Base-by-base conservation (phyloP, 768 basidiomycete genomes). In the Macrolepiota dolichaula region DNA sequence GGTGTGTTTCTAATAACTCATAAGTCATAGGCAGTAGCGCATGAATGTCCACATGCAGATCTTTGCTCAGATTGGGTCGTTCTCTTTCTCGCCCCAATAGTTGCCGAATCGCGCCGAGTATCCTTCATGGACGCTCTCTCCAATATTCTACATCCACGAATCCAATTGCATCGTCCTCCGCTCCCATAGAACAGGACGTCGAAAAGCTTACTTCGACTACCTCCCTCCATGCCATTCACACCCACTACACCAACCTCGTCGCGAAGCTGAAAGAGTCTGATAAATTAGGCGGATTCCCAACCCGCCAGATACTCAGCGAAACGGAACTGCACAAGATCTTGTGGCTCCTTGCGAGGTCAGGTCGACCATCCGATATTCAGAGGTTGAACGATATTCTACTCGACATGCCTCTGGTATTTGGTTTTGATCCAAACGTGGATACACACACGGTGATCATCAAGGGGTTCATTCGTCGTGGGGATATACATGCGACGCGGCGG, bases 1-100 rank as follows among this genome's bases (percentile, higher is more conserved):
- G 66, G 61, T 57, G 62, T 52, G 52, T 57, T 60, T 22, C 55
- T 55, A 62, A 57, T 64, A 72, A 67, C 40, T 42, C 40, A 42
- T 59, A 59, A 55, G 56, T 50, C 69, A 5, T 11, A 25, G 25
- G 36, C 15, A 38, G 57, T 64, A 74, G 70, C 78, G 83, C 75
- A 85, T 88, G 87, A 85, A 88, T 89, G 84, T 84, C 77, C 79
- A 71, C 79, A 76, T 71, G 78, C 67, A 77, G 74, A 68, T 67
- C 72, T 69, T 69, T 81, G 64, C 69, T 73, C 64, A 77, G 76
- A 69, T 69, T 72, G 62, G 66, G 66, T 57, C 69, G 66, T 62
- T 55, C 66, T 55, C 62, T 71, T 49, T 27, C 67, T 64, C 68
- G 60, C 29, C 56, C 60, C 40, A 52, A 61, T 52, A 63, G 55